Evolutionary conservation across 306 rosid genomes (phyloP).

Genomic region (Carpinus fangiana): DNA sequence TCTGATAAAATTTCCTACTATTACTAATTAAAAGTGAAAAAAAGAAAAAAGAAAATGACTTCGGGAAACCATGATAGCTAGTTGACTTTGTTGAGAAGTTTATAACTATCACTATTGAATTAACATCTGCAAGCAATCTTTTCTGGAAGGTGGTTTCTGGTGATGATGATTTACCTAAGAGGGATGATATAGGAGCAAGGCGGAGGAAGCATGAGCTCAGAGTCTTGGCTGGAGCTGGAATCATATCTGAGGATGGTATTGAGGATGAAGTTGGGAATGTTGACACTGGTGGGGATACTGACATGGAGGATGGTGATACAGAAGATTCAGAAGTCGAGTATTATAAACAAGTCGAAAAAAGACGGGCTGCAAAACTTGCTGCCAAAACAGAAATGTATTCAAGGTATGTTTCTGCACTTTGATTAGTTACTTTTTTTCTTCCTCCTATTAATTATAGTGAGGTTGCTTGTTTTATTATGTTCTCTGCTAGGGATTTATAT

Average conservation of each 20-base stretch:
- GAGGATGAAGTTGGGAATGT: slow-evolving; percentile 28
- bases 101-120: neutral
- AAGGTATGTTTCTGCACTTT: slow-evolving; percentile 16
- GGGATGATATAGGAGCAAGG: slow-evolving; percentile 75
- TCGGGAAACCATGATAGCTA: slow-evolving; percentile 7
- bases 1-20: neutral
- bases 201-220: slow-evolving; percentile 62
- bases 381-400: slow-evolving; percentile 45
- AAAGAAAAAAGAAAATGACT: neutral
- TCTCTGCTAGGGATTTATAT: neutral
- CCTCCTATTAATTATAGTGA: neutral
- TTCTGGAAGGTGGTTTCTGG: slow-evolving; percentile 74
- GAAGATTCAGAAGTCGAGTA: slow-evolving; percentile 61
- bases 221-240: slow-evolving; percentile 74
- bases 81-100: slow-evolving; percentile 5
- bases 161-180: slow-evolving; percentile 85
- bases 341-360: slow-evolving; percentile 42
- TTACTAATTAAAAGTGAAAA: neutral
- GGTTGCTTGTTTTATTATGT: neutral
- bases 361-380: slow-evolving; percentile 42
- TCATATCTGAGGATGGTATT: slow-evolving; percentile 43
- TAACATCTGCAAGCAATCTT: slow-evolving; percentile 19
- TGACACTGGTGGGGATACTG: slow-evolving; percentile 32
- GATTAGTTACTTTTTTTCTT: neutral
- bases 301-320: slow-evolving; percentile 41